A percentile compares a stretch with the other conserved stretches of the same genome.
Conservation (phyloP, 768 basidiomycete genomes). For the Kwoniella bestiolae region DNA sequence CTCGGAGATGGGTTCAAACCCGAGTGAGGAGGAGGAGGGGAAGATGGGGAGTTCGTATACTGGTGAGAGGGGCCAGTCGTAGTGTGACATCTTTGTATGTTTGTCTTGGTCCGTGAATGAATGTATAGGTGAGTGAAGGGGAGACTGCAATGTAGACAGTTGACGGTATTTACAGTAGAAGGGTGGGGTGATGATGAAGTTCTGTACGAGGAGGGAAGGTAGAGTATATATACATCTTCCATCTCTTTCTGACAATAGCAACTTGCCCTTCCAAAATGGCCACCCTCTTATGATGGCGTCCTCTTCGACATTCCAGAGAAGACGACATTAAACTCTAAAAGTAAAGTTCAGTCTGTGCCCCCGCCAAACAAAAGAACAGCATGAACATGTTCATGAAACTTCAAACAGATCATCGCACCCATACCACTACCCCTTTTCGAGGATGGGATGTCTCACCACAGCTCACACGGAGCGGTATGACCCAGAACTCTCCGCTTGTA, state of each 20-base stretch:
- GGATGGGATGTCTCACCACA: neutral
- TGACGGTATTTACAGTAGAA: neutral
- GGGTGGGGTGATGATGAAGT: neutral
- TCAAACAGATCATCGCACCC: neutral
- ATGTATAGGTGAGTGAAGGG: neutral
- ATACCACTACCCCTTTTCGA: neutral
- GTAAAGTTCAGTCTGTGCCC: neutral
- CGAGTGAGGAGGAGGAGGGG: neutral
- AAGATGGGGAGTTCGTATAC: neutral
- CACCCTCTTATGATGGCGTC: too few species aligned
- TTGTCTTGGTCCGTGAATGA: neutral
- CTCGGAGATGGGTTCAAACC: neutral
- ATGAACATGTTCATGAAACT: neutral
- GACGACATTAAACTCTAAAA: neutral
- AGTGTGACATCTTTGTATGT: neutral
- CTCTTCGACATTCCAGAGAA: neutral
- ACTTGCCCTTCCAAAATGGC: neutral
- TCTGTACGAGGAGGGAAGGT: neutral
- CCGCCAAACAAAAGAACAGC: neutral
- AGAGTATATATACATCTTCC: neutral
- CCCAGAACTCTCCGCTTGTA: too few species aligned
- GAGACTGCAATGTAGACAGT: neutral
- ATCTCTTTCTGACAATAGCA: too few species aligned
- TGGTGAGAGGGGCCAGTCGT: slow-evolving; percentile 12
- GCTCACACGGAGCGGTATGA: too few species aligned